Percentiles rank a stretch among this genome's conserved stretches.
Conservation (phyloP, 208 protist genomes). For the Leishmania major region DNA sequence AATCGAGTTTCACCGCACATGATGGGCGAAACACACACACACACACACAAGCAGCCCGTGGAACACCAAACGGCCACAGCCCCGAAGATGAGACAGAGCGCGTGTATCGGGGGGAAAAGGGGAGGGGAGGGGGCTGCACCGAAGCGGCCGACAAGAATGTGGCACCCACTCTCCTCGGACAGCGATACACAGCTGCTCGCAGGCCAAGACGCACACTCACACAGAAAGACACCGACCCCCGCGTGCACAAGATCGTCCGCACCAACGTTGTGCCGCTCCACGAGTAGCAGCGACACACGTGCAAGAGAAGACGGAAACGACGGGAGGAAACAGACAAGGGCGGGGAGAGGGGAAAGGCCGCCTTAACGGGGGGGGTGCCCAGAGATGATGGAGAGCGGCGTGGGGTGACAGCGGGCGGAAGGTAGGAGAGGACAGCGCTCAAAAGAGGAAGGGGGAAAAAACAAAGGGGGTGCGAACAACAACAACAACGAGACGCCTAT, state of each 20-base stretch:
- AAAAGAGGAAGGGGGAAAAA: constrained; percentile 1
- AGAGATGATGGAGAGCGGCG: background rate
- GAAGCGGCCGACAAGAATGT: background rate
- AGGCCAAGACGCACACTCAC: background rate
- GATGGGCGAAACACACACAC: background rate
- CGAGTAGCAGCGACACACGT: background rate
- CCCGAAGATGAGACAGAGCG: background rate
- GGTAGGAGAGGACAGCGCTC: background rate
- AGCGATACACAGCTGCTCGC: background rate
- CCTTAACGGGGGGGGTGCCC: background rate
- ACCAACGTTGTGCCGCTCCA: background rate
- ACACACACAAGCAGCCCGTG: background rate
- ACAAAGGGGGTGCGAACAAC: background rate
- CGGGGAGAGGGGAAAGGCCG: background rate
- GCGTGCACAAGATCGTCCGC: background rate
- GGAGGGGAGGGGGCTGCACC: background rate
- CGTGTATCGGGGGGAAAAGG: background rate
- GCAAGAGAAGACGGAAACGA: background rate
- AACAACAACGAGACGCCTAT: background rate
- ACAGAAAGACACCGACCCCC: background rate
- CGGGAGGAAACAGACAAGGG: background rate
- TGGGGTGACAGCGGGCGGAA: background rate
- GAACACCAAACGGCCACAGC: background rate
- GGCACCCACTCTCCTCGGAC: background rate
- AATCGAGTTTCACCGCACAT: background rate